Base-by-base conservation (phyloP, 106 monocot species). In the Vanilla planifolia region DNA sequence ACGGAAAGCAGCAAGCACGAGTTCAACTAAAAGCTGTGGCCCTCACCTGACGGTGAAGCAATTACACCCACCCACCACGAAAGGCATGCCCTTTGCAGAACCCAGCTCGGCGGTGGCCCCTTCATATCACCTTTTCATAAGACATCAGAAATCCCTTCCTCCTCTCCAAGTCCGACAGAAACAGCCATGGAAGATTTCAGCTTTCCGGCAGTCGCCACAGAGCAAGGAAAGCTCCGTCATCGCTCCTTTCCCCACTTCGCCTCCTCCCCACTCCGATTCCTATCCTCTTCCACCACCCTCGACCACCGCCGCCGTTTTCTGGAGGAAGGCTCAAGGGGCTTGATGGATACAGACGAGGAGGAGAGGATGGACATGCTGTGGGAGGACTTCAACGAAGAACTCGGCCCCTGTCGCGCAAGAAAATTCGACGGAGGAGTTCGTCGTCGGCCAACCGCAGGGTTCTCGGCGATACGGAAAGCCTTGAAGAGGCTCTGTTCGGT, bases 361-460 rank as follows among this genome's bases (percentile, higher is more conserved):
- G 67, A 80, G 52, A 61, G 65, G 53, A 80, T 80, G 80, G 80
- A 80, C 70, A 61, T 71, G 80, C 62, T 80, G 14, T 80, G 80
- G 80, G 80, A 80, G 70, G 80, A 75, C 42, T 75, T 80, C 69
- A 80, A 80, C 17, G 80, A 80, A 20, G 80, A 80, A 37, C 63
- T 79, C 29, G n/a, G n/a, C n/a, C n/a, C n/a, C n/a, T n/a, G n/a
- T n/a, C n/a, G n/a, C n/a, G n/a, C n/a, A n/a, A n/a, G n/a, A n/a
- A n/a, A n/a, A n/a, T n/a, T n/a, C n/a, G n/a, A n/a, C n/a, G n/a
- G n/a, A n/a, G n/a, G n/a, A n/a, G n/a, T n/a, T n/a, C n/a, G n/a
- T n/a, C n/a, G n/a, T n/a, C n/a, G n/a, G n/a, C n/a, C n/a, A n/a
- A n/a, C n/a, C n/a, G n/a, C n/a, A n/a, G n/a, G n/a, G n/a, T n/a